Evolutionary conservation across 306 rosid species (phyloP), one percentile per base, ranked within the genome.

Genomic region (Hippophae tibetana): DNA sequence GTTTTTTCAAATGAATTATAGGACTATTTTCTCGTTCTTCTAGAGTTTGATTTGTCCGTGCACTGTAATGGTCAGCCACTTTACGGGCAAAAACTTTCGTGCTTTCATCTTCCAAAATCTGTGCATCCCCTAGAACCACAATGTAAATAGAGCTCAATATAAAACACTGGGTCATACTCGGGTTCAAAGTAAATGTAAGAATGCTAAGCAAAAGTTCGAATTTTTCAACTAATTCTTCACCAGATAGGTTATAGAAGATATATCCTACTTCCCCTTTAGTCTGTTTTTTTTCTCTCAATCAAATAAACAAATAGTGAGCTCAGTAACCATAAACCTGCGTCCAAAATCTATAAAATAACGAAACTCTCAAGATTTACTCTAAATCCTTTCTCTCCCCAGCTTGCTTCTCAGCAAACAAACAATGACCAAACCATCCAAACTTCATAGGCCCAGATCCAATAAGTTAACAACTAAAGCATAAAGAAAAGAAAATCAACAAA

Each of bases 61-160:
- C 90, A 72, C 90, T 86, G 68, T 83, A 92, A 79, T 92, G 99
- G 53, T 88, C 95, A 6, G 99, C 96, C 66, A 92, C 99, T 80
- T 88, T 92, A 65, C 85, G 82, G 54, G 99, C 86, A 65, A 69
- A 81, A 68, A 56, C 65, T 68, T 90, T 83, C 13, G 96, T 90
- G 75, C 78, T 81, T 68, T 92, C 96, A 84, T 92, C 93, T 81
- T 92, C 99, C 64, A 92, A 81, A 65, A 88, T 82, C 48, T 74
- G 69, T 5, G 70, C 71, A 64, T 80, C 95, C 56, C 89, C 99
- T 88, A 64, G 43, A 31, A 75, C 11, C 70, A 65, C 71, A 78
- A 66, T 41, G 68, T 42, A 54, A 55, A 38, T 54, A 42, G 14
- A 13, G 55, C 68, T 43, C 46, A 63, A 56, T 50, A 64, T 12